Base-by-base conservation (phyloP, 2,329 filamentous ascomycete genomes). In the Fusarium keratoplasticum region DNA sequence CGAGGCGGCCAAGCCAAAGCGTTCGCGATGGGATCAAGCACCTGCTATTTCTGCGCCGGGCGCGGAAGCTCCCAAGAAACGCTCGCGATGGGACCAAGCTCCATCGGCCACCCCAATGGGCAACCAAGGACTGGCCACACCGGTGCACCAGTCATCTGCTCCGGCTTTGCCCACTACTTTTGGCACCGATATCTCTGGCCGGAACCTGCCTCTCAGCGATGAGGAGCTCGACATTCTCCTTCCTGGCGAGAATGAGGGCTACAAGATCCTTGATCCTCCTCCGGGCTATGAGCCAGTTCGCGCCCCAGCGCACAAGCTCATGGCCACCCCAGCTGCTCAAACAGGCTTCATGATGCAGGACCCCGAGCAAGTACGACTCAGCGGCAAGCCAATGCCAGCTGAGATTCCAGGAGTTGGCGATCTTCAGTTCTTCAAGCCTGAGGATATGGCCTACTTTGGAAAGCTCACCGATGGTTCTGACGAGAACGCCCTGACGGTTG, bases 391-490 rank as follows among this genome's bases (percentile, higher is more conserved):
- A 76, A 90, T 98, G 78, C 95, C 96, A 10, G 97, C 95, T 5
- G 96, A 98, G 80, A 98, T 99, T 40, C 95, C 96, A 5, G 96
- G 96, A 42, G 95, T 99, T 59, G 95, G 95, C 42, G 96, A 99
- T 82, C 86, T 99, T 61, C 95, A 98, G 76, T 99, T 98, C 82
- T 98, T 99, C 89, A 99, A 99, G 85, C 91, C 95, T 2, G 96
- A 99, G 82, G 96, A 99, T 83, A 98, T 98, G 95, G 92, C 94
- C 42, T 99, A 99, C 84, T 99, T 99, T 80, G 95, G 96, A 68
- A 98, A 99, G 86, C 90, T 99, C 44, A 96, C 97, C 25, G 96
- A 99, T 80, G 95, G 94, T 40, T 93, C 93, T 29, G 95, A 98
- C 77, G 96, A 99, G 84, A 97, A 96, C 77, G 89, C 91, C 25